A percentile compares a stretch with the other conserved stretches of the same genome.
phyloP scores from a whole-genome alignment of 2,329 filamentous ascomycete genomes.

The Ophiosphaerella korrae region DNA sequence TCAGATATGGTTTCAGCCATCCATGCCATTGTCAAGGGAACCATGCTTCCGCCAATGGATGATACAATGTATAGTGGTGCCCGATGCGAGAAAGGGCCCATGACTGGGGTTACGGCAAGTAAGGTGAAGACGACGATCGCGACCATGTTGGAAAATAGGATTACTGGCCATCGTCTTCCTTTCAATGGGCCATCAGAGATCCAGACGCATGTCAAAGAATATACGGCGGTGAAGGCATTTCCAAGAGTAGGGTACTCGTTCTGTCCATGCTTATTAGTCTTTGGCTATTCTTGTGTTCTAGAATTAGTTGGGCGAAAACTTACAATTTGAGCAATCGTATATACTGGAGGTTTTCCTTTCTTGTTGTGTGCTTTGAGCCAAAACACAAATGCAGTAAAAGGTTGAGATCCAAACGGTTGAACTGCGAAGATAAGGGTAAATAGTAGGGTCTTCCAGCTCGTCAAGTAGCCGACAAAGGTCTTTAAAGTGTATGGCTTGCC shows the following conservation, averaged over 20 bases:
- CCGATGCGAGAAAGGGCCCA: slow-evolving; percentile 19
- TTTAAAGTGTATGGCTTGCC: slow-evolving; percentile 15
- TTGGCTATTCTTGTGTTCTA: too few relatives aligned
- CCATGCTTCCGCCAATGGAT: slow-evolving; percentile 16
- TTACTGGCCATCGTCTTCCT: slow-evolving; percentile 24
- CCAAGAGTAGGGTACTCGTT: slow-evolving; percentile 25
- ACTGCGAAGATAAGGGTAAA: slow-evolving; percentile 22
- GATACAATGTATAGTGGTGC: slow-evolving; percentile 21
- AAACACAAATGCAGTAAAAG: slow-evolving; percentile 19
- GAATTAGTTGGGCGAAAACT: not conserved
- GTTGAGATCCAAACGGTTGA: slow-evolving; percentile 24
- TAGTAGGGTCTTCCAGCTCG: slow-evolving; percentile 19
- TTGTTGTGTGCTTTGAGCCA: slow-evolving; percentile 26
- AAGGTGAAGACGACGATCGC: slow-evolving; percentile 24
- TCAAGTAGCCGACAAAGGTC: slow-evolving; percentile 10
- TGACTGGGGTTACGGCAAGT: slow-evolving; percentile 21
- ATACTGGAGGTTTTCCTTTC: slow-evolving; percentile 19
- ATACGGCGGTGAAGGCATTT: slow-evolving; percentile 28
- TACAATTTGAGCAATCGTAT: slow-evolving; percentile 23
- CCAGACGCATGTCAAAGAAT: slow-evolving; percentile 24
- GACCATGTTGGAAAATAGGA: slow-evolving; percentile 24
- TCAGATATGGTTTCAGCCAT: slow-evolving; percentile 17
- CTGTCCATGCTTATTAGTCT: not conserved
- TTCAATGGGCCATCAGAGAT: slow-evolving; percentile 22
- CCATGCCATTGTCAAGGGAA: slow-evolving; percentile 20